phyloP scores from a whole-genome alignment of 331 rosid species.

The Acacia concinna region DNA sequence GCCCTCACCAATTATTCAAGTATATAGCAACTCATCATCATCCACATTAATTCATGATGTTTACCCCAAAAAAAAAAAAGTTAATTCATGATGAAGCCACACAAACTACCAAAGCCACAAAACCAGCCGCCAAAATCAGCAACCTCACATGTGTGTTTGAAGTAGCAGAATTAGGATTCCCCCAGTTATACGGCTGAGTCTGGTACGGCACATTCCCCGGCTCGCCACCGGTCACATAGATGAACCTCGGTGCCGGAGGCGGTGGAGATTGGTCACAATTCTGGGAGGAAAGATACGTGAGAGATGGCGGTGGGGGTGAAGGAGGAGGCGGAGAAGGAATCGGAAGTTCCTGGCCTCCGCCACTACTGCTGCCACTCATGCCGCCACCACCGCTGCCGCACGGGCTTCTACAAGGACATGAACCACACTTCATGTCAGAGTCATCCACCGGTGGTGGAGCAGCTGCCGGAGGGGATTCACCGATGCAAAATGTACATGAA shows the following conservation, averaged over 20 bases:
- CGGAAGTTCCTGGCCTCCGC: constrained; percentile 17
- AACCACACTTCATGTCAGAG: constrained; percentile 49
- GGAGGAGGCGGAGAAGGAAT: constrained; percentile 33
- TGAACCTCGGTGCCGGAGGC: constrained; percentile 41
- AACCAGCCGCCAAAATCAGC: constrained; percentile 26
- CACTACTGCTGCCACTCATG: not conserved
- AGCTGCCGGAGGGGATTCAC: constrained; percentile 14
- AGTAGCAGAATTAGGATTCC: constrained; percentile 31
- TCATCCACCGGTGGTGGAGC: constrained; percentile 31
- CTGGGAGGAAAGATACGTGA: constrained; percentile 30
- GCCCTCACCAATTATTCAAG: constrained; percentile 5
- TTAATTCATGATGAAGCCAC: constrained; percentile 30
- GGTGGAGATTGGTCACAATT: constrained; percentile 45
- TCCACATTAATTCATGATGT: constrained; percentile 31
- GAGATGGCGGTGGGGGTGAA: constrained; percentile 35
- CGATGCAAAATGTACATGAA: constrained; percentile 23
- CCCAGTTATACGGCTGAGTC: constrained; percentile 21
- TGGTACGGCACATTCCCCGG: constrained; percentile 33
- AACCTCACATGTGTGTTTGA: constrained; percentile 30
- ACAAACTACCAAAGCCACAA: constrained; percentile 25
- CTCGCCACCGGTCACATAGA: constrained; percentile 41
- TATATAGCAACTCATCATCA: not conserved
- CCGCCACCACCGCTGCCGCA: not conserved
- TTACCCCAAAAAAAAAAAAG: too few relatives aligned
- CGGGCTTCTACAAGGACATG: constrained; percentile 46